A percentile compares a stretch with the other conserved stretches of the same genome.
phyloP scores from a whole-genome alignment of 352 stramenopile species.

The Globisporangium recalcitrans region DNA sequence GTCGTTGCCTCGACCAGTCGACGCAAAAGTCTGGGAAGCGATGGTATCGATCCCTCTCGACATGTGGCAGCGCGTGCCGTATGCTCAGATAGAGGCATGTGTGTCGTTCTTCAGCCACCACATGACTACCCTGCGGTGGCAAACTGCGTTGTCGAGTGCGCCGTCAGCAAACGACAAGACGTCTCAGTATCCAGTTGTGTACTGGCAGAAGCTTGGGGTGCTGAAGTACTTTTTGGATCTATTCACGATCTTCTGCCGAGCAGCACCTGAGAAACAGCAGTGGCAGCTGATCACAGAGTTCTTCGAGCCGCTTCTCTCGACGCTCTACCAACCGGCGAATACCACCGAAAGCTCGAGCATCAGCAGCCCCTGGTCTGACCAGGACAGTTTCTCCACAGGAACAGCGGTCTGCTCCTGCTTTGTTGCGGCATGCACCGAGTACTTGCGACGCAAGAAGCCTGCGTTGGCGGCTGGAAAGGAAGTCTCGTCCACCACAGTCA shows the following conservation, averaged over 20 bases:
- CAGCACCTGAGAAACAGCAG: constrained; percentile 48
- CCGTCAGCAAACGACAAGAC: constrained; percentile 2
- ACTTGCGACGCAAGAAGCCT: constrained; percentile 36
- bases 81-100: constrained; percentile 39
- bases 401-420: constrained; percentile 78
- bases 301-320: constrained; percentile 78
- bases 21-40: constrained; percentile 67
- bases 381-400: constrained; percentile 67
- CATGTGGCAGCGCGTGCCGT: constrained; percentile 41
- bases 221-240: constrained; percentile 78
- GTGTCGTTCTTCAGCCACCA: constrained; percentile 57
- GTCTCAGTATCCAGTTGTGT: constrained; percentile 42
- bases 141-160: constrained; percentile 24
- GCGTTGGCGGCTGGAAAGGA: neutral
- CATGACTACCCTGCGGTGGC: constrained; percentile 55
- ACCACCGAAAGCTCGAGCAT: constrained; percentile 67
- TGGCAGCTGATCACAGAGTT: constrained; percentile 66
- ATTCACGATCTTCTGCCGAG: constrained; percentile 63
- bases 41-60: constrained; percentile 42
- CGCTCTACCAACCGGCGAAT: constrained; percentile 69
- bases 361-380: constrained; percentile 59
- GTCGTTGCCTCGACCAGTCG: constrained; percentile 43
- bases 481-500: neutral
- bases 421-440: constrained; percentile 68
- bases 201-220: constrained; percentile 68